These are phyloP conservation scores for Chaetomidium leptoderma DNA, from an alignment of 495 filamentous ascomycete genomes.

Conservation along the genomic window DNA sequence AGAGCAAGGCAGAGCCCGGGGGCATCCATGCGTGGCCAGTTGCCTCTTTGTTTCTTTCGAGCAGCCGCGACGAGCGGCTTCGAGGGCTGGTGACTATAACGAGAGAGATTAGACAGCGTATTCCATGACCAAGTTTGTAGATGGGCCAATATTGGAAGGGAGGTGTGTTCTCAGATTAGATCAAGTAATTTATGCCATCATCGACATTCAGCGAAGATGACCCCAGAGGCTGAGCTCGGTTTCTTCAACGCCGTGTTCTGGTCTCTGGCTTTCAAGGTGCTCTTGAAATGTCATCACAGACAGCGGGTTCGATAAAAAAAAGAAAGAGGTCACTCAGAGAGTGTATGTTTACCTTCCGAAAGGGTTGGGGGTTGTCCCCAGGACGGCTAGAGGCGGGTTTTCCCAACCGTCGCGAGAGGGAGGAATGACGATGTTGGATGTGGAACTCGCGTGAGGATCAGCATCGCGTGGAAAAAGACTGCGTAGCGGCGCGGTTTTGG, in stretches of 20 bases:
- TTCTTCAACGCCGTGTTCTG: conserved; percentile 38
- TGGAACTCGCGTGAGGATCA: neutral
- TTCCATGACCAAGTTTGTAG: neutral
- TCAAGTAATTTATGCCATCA: conserved; percentile 50
- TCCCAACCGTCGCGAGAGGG: neutral
- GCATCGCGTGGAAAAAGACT: neutral
- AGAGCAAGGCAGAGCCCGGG: conserved; percentile 50
- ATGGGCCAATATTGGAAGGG: neutral
- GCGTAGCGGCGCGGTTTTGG: too few relatives aligned
- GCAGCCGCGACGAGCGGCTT: conserved; percentile 49
- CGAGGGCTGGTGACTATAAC: conserved; percentile 42
- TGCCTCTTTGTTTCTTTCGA: conserved; percentile 61
- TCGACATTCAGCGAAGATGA: conserved; percentile 47
- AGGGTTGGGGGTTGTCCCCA: neutral
- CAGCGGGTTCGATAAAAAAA: neutral
- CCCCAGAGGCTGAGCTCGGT: conserved; percentile 43
- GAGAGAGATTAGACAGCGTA: conserved; percentile 42
- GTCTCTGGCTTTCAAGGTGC: conserved; percentile 40
- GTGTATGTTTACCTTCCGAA: neutral
- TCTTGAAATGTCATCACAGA: conserved; percentile 45
- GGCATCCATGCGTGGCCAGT: conserved; percentile 79
- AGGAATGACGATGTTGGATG: neutral
- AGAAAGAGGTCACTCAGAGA: neutral
- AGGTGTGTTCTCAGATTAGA: conserved; percentile 48
- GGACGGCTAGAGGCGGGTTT: too few relatives aligned